Evolutionary conservation across 2,329 filamentous ascomycete species (phyloP), one percentile per base, ranked within the genome.

Genomic region (Basipetospora chlamydospora): DNA sequence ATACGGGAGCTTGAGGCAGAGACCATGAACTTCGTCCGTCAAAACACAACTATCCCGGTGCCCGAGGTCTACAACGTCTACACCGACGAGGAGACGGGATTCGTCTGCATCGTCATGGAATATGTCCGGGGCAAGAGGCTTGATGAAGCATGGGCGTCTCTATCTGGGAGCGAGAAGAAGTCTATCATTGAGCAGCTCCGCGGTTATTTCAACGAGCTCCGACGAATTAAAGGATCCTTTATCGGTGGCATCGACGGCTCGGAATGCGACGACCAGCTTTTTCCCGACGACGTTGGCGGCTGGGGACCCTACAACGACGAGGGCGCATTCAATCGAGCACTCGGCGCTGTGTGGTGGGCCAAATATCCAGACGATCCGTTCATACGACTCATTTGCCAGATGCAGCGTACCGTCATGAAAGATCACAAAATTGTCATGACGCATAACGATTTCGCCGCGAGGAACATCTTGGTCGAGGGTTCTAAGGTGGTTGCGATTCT

Each of bases 371-470:
- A 35, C 25, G 33, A 29, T 6, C 43, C 41, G 32, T 13, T 15
- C 6, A 38, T n/a, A n/a, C n/a, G 41, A 16, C 39, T 38, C 34
- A 37, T 35, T 20, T 45, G 39, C 20, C 35, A 33, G 20, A 40
- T 43, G 26, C 45, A 40, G 43, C 22, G 32, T 17, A 37, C 23
- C 17, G 28, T 43, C 15, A 46, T 46, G 39, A 41, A 38, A 21
- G 42, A 33, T 22, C 40, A 51, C 38, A 17, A 35, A 11, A 42
- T 48, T 26, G 49, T 57, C 2, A 61, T 67, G 42, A 65, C 61
- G 5, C 62, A 67, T 49, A 56, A 57, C 3, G 63, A 69, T 46
- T 49, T 68, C 18, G 56, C 46, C 30, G 49, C 47, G 12, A 37
- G 53, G 3, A 63, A 63, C 39, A 56, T 64, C 29, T 39, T 64